A percentile compares a stretch with the other conserved stretches of the same genome.
Conservation (phyloP, 2,329 filamentous ascomycete genomes). For the Colletotrichum sp. region DNA sequence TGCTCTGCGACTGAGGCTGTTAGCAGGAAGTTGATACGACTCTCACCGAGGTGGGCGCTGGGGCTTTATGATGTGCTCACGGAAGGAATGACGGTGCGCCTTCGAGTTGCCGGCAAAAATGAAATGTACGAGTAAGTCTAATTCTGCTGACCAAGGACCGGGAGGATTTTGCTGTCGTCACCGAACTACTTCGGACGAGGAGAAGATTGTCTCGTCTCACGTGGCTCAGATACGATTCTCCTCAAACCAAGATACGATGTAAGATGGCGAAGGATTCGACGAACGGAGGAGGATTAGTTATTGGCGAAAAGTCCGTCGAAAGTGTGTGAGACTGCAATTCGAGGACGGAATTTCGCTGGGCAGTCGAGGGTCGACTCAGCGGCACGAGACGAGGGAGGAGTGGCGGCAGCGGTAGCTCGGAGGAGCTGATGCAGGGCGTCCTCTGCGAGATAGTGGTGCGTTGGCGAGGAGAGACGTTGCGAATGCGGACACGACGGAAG, state of each 20-base stretch:
- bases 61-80: not conserved
- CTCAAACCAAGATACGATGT: not conserved
- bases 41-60: not conserved
- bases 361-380: not conserved
- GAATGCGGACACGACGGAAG: not conserved
- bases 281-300: not conserved
- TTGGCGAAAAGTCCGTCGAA: not conserved
- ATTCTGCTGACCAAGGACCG: not conserved
- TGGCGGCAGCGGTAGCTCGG: not conserved
- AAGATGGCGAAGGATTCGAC: not conserved
- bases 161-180: not conserved
- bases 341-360: not conserved
- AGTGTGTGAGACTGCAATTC: not conserved
- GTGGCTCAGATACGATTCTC: not conserved
- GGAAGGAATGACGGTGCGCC: not conserved
- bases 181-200: slow-evolving; percentile 9
- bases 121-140: not conserved
- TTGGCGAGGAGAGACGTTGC: not conserved
- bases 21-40: not conserved
- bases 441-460: not conserved
- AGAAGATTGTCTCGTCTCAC: slow-evolving; percentile 9
- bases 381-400: not conserved
- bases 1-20: not conserved
- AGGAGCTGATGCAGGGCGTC: slow-evolving; percentile 2
- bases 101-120: not conserved